phyloP scores from a whole-genome alignment of 2,329 filamentous ascomycete species.

The Cladosporium sp. region DNA sequence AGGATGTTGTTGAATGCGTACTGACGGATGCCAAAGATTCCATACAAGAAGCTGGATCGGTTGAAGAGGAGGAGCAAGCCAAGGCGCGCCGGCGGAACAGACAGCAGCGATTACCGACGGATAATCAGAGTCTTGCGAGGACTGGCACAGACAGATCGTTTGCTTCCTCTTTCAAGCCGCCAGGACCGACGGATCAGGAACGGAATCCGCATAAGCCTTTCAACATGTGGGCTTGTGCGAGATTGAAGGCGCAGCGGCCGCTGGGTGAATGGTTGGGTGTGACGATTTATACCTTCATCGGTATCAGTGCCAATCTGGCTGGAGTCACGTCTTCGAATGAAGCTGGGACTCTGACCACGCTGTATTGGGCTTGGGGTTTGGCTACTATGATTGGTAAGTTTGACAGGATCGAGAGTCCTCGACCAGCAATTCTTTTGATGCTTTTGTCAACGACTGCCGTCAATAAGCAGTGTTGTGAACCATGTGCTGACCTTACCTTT shows the following conservation, averaged over 20 bases:
- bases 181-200: not conserved
- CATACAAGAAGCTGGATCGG: constrained; percentile 10
- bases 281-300: constrained; percentile 27
- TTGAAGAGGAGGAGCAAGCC: constrained; percentile 5
- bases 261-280: constrained; percentile 58
- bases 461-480: not conserved
- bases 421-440: too few relatives aligned
- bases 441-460: not conserved
- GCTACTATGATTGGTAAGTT: constrained; percentile 41
- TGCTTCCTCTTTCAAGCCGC: not conserved
- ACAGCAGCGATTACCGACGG: constrained; percentile 1
- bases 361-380: constrained; percentile 46
- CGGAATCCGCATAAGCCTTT: constrained; percentile 15
- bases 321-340: constrained; percentile 37
- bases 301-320: constrained; percentile 25
- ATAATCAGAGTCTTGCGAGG: not conserved
- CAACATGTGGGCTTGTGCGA: constrained; percentile 51
- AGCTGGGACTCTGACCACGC: constrained; percentile 20
- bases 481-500: not conserved
- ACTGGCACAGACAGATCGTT: not conserved
- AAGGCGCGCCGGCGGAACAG: constrained; percentile 10
- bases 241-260: constrained; percentile 51
- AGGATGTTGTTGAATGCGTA: not conserved
- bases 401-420: not conserved
- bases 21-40: constrained; percentile 1